phyloP scores from a whole-genome alignment of 2,329 filamentous ascomycete species.

The Monosporascus cannonballus region DNA sequence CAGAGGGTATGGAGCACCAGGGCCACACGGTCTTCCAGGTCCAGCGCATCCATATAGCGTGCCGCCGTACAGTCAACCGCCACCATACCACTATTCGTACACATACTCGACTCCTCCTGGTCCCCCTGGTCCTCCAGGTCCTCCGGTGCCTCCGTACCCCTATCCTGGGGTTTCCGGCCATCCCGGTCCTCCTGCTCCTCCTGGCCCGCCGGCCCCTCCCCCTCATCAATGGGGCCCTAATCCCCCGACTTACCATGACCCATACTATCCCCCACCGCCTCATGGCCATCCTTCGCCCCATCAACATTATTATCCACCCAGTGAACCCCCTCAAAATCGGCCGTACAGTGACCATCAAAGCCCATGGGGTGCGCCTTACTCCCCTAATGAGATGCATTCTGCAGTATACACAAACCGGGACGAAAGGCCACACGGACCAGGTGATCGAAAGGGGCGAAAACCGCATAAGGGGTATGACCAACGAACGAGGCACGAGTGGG shows the following conservation, averaged over 20 bases:
- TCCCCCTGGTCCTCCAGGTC: neutral
- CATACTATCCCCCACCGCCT: neutral
- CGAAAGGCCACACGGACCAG: neutral
- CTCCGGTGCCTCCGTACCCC: neutral
- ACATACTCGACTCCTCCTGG: neutral
- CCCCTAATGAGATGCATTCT: neutral
- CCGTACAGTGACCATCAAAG: neutral
- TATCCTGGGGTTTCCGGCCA: neutral
- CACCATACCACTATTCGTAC: neutral
- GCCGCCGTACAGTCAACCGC: neutral
- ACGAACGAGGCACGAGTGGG: neutral
- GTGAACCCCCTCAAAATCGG: neutral
- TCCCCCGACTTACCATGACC: neutral
- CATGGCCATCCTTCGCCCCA: slow-evolving; percentile 6
- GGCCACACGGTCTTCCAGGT: neutral
- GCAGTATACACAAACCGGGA: neutral
- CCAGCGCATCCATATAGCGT: neutral
- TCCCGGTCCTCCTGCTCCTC: neutral
- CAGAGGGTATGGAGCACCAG: neutral
- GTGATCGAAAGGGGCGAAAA: neutral
- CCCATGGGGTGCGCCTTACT: neutral
- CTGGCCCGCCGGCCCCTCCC: neutral
- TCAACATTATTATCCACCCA: slow-evolving; percentile 3
- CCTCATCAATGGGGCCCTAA: neutral
- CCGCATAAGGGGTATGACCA: neutral